Evolutionary conservation across 805 yeast species (phyloP).

Genomic region (Nakazawaea wyomingensis): DNA sequence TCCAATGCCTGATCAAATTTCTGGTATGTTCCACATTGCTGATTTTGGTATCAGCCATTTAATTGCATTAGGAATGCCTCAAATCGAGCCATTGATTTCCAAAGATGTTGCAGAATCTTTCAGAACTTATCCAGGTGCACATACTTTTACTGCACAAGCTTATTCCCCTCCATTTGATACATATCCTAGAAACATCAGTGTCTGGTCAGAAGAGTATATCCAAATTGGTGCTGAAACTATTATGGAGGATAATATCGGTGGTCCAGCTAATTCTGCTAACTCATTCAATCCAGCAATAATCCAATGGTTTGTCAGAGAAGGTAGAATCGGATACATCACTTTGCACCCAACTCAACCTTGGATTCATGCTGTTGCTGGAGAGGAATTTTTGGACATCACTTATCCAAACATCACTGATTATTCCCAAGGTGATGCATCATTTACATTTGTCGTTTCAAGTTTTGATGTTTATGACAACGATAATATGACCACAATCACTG

Average conservation of each 20-base stretch:
- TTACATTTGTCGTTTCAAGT: conserved; percentile 11
- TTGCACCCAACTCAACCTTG: conserved; percentile 12
- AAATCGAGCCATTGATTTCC: conserved; percentile 6
- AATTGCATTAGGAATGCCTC: conserved; percentile 14
- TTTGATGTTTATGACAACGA: conserved; percentile 14
- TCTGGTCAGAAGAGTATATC: conserved; percentile 14
- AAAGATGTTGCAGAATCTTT: conserved; percentile 11
- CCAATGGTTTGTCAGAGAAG: conserved; percentile 16
- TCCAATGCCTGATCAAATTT: conserved; percentile 13
- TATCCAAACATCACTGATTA: conserved; percentile 12
- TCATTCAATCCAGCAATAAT: conserved; percentile 15
- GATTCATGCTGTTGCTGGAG: conserved; percentile 15
- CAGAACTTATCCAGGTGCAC: conserved; percentile 13
- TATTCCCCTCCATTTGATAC: conserved; percentile 15
- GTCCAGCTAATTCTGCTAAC: conserved; percentile 14
- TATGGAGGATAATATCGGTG: conserved; percentile 14
- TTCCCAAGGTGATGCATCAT: conserved; percentile 3
- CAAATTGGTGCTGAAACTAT: conserved; percentile 14
- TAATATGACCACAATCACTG: conserved; percentile 12
- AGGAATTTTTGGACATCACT: conserved; percentile 14
- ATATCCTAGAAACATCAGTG: conserved; percentile 15
- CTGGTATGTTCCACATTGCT: conserved; percentile 14
- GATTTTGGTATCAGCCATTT: conserved; percentile 14
- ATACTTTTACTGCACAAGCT: conserved; percentile 10
- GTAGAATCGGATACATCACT: conserved; percentile 15